These are phyloP conservation scores for Trypethelium eluteriae DNA, from an alignment of 495 filamentous ascomycete genomes.

Conservation along the genomic window DNA sequence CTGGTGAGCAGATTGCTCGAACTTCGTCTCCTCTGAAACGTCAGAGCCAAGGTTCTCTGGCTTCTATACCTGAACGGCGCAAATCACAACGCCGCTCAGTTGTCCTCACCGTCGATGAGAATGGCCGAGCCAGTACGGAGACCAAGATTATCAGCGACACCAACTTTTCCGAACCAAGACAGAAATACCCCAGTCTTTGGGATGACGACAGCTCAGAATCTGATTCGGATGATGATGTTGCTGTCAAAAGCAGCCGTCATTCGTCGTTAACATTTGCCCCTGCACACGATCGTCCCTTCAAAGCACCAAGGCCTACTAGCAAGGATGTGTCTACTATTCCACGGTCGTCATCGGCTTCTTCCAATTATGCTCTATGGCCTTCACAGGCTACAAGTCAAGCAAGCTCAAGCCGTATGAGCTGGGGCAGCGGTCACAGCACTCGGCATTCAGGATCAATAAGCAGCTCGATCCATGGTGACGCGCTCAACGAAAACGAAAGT, in stretches of 20 bases:
- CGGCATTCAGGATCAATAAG: slow-evolving; percentile 5
- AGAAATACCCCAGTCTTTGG: slow-evolving; percentile 31
- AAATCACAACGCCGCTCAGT: slow-evolving; percentile 31
- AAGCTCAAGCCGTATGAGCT: background rate
- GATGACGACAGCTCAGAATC: slow-evolving; percentile 32
- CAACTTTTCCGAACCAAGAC: slow-evolving; percentile 23
- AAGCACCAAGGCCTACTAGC: slow-evolving; percentile 26
- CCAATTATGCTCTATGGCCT: background rate
- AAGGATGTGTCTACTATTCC: background rate
- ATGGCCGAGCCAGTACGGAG: slow-evolving; percentile 35
- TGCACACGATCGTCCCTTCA: slow-evolving; percentile 24
- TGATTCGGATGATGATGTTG: slow-evolving; percentile 28
- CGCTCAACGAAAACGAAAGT: background rate
- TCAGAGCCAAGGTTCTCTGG: slow-evolving; percentile 17
- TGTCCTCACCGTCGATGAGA: slow-evolving; percentile 33
- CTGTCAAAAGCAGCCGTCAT: slow-evolving; percentile 23
- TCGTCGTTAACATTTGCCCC: slow-evolving; percentile 31
- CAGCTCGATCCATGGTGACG: slow-evolving; percentile 12
- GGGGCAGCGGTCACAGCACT: slow-evolving; percentile 4
- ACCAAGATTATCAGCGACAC: slow-evolving; percentile 24
- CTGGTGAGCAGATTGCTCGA: slow-evolving; percentile 16
- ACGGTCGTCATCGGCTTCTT: slow-evolving; percentile 2
- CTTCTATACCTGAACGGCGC: slow-evolving; percentile 29
- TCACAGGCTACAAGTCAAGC: background rate
- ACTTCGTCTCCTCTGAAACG: slow-evolving; percentile 29